These are phyloP conservation scores for Coemansia sp. DNA, from an alignment of 192 early-diverging fungal species.

Conservation along the genomic window DNA sequence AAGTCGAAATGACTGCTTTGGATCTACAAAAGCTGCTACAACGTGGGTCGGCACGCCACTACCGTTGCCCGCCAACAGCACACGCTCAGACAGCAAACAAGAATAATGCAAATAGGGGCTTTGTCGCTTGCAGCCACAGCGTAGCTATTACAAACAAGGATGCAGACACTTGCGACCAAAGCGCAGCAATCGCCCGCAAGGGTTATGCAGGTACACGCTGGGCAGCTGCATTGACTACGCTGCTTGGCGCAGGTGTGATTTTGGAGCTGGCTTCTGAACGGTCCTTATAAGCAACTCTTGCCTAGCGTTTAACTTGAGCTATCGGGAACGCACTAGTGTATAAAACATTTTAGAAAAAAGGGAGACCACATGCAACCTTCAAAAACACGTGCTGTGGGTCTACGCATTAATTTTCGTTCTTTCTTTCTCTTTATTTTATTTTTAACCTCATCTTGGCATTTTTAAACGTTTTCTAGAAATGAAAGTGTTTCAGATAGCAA, in stretches of 20 bases:
- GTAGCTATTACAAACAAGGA: not conserved
- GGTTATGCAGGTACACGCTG: not conserved
- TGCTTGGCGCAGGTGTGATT: not conserved
- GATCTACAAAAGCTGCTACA: conserved; percentile 18
- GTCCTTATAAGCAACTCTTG: no score
- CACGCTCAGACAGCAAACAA: not conserved
- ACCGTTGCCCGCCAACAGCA: not conserved
- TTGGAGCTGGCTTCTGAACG: not conserved
- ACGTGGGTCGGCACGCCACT: conserved; percentile 3
- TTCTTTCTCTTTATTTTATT: not conserved
- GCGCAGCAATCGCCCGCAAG: not conserved
- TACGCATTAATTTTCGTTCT: not conserved
- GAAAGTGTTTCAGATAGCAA: conserved; percentile 41
- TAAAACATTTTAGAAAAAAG: no score
- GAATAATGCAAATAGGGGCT: not conserved
- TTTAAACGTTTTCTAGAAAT: conserved; percentile 12
- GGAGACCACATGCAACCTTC: no score
- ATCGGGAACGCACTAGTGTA: not conserved
- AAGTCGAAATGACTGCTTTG: conserved; percentile 20
- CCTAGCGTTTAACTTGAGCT: not conserved
- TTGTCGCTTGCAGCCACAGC: not conserved
- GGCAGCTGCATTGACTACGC: not conserved
- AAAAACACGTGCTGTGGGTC: no score
- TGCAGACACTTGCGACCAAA: not conserved
- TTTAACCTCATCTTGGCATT: not conserved